A percentile compares a stretch with the other conserved stretches of the same genome.
These are phyloP conservation scores for Verticillium longisporum DNA, from an alignment of 2,329 filamentous ascomycete species.

Conservation along the genomic window DNA sequence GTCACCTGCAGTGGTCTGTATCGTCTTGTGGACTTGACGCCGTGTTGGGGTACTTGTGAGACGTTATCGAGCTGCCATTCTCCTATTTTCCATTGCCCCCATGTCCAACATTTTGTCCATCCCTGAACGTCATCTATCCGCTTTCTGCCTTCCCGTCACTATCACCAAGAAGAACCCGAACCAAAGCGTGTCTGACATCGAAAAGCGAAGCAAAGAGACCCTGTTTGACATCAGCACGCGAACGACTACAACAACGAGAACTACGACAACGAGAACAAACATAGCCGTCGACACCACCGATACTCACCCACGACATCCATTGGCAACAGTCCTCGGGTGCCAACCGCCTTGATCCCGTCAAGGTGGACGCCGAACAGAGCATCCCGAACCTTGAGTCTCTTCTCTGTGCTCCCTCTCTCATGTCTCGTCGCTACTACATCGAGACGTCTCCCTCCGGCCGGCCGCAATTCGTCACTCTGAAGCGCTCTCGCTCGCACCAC, in stretches of 20 bases:
- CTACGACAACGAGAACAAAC: background rate
- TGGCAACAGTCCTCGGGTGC: background rate
- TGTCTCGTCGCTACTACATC: conserved; percentile 29
- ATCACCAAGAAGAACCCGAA: background rate
- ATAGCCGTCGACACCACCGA: background rate
- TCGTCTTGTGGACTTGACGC: background rate
- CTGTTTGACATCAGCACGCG: background rate
- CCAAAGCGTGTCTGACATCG: too few relatives aligned
- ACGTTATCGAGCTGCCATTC: background rate
- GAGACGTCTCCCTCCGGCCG: conserved; percentile 26
- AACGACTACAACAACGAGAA: too few relatives aligned
- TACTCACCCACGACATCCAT: background rate
- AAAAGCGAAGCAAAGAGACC: background rate
- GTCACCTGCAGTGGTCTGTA: conserved; percentile 10
- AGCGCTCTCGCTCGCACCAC: conserved; percentile 28
- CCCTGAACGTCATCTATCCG: background rate
- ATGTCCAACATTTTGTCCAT: background rate
- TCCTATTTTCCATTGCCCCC: background rate
- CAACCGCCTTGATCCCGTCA: conserved; percentile 3
- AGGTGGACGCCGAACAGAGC: conserved; percentile 9
- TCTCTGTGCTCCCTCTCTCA: conserved; percentile 11
- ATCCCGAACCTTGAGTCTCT: conserved; percentile 1
- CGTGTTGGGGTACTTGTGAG: background rate
- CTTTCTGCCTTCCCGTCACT: background rate
- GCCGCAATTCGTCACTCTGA: conserved; percentile 30